Conservation (phyloP, 208 protist genomes). For the Giardia muris region DNA sequence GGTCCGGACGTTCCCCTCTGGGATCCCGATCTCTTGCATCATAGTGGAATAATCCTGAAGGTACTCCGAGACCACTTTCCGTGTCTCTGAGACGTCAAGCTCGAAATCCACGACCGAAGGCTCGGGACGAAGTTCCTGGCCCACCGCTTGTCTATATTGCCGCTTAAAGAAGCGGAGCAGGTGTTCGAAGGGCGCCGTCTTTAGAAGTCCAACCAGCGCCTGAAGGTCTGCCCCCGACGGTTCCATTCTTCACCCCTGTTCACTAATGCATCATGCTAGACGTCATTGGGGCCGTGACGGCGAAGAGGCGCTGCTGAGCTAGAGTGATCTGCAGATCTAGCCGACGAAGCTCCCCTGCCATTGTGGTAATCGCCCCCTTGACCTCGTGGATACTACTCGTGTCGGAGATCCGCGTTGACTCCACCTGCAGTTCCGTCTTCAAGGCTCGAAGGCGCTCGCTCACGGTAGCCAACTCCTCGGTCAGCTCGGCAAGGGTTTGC, state of each 20-base stretch:
- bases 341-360: background rate
- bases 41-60: background rate
- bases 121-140: background rate
- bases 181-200: background rate
- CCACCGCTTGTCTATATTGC: background rate
- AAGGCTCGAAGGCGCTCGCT: background rate
- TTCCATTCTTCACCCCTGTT: too few relatives aligned
- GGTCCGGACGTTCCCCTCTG: background rate
- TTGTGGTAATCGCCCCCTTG: background rate
- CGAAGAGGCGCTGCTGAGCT: background rate
- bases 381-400: background rate
- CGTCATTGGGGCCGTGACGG: background rate
- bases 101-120: background rate
- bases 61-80: background rate
- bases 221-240: too few relatives aligned
- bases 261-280: too few relatives aligned
- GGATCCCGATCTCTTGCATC: background rate
- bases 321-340: background rate
- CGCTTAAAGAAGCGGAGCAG: background rate
- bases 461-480: background rate
- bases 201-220: background rate
- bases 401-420: background rate
- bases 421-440: background rate
- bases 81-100: background rate
- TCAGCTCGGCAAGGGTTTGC: background rate